These are phyloP conservation scores for Triangularia verruculosa DNA, from an alignment of 2,329 filamentous ascomycete species.

Conservation along the genomic window DNA sequence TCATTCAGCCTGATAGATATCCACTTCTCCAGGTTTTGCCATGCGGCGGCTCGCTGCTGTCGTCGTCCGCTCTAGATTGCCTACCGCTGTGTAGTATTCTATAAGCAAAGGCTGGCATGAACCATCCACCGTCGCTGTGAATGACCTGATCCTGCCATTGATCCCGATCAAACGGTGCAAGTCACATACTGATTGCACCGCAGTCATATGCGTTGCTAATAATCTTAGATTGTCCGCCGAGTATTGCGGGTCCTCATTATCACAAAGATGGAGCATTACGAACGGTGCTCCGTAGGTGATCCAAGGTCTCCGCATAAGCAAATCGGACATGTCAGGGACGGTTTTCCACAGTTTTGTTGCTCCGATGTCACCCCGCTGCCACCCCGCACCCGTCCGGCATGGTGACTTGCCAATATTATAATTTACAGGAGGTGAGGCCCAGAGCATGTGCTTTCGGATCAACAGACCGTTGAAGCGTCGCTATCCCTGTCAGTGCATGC, in stretches of 20 bases:
- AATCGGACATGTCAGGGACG: neutral
- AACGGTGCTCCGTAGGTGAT: neutral
- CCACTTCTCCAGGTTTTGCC: neutral
- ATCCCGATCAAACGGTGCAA: slow-evolving; percentile 11
- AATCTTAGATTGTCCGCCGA: neutral
- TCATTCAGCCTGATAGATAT: slow-evolving; percentile 26
- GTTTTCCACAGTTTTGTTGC: neutral
- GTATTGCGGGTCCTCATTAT: neutral
- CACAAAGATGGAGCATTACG: neutral
- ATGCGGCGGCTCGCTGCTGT: neutral
- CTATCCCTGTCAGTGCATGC: neutral
- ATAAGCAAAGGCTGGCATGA: slow-evolving; percentile 11
- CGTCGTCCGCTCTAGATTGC: neutral
- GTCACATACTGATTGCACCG: slow-evolving; percentile 12
- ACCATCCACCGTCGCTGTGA: neutral
- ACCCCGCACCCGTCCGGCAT: too few relatives aligned
- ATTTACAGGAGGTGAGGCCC: neutral
- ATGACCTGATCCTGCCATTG: neutral
- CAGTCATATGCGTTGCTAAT: slow-evolving; percentile 5
- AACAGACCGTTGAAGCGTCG: neutral
- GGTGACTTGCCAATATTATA: neutral
- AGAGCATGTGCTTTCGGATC: neutral
- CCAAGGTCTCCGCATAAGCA: neutral
- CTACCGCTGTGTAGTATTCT: slow-evolving; percentile 13
- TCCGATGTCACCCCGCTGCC: neutral